phyloP scores from a whole-genome alignment of 2,329 filamentous ascomycete genomes.

The Colletotrichum cuscutae region DNA sequence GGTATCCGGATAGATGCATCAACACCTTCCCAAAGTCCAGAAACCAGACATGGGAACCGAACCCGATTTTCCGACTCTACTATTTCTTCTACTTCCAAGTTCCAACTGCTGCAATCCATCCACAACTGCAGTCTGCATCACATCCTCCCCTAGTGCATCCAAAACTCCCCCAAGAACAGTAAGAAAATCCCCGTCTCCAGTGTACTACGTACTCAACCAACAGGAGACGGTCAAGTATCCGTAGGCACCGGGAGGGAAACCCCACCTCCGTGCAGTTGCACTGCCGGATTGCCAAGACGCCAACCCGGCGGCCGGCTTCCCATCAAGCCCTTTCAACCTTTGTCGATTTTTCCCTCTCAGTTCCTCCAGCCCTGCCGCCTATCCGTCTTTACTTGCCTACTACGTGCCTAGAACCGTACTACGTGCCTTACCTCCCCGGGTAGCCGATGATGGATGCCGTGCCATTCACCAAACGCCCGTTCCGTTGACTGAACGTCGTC shows the following conservation, averaged over 20 bases:
- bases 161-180: too few relatives aligned
- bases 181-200: background rate
- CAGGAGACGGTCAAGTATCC: background rate
- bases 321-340: conserved; percentile 2
- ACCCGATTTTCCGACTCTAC: too few relatives aligned
- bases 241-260: background rate
- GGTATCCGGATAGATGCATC: background rate
- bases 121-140: too few relatives aligned
- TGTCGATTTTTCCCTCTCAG: background rate
- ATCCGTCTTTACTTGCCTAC: background rate
- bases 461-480: background rate
- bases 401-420: background rate
- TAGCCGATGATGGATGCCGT: background rate
- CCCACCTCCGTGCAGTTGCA: conserved; percentile 20
- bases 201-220: background rate
- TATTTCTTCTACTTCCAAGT: too few relatives aligned
- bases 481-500: background rate
- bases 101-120: too few relatives aligned
- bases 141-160: too few relatives aligned
- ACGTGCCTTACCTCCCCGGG: background rate
- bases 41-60: too few relatives aligned
- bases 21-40: too few relatives aligned
- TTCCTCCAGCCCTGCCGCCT: background rate
- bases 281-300: conserved; percentile 32
- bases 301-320: conserved; percentile 25